These are phyloP conservation scores for Alternaria tenuissima DNA, from an alignment of 2,329 filamentous ascomycete species.

Conservation along the genomic window DNA sequence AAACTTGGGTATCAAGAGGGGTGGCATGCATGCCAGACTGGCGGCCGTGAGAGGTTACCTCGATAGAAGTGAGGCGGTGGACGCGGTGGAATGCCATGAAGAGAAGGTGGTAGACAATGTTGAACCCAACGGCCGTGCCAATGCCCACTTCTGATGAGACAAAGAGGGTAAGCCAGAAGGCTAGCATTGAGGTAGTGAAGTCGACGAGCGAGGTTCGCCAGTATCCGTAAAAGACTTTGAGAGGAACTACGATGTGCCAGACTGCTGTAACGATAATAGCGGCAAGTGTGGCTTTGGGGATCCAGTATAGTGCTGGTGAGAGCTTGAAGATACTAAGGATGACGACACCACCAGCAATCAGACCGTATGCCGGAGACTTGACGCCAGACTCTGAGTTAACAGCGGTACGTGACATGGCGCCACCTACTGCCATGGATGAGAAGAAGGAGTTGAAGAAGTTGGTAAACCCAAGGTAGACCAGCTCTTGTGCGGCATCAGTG, in stretches of 20 bases:
- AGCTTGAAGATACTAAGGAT: conserved; percentile 69
- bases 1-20: conserved; percentile 62
- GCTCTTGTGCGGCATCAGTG: conserved; percentile 71
- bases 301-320: conserved; percentile 69
- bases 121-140: conserved; percentile 62
- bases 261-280: conserved; percentile 74
- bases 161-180: conserved; percentile 71
- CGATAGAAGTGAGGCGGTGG: conserved; percentile 28
- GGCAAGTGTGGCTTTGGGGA: conserved; percentile 70
- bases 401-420: conserved; percentile 72
- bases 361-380: conserved; percentile 67
- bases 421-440: conserved; percentile 70
- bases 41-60: conserved; percentile 16
- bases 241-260: conserved; percentile 67
- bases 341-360: conserved; percentile 69
- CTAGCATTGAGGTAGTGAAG: conserved; percentile 69
- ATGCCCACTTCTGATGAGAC: conserved; percentile 68
- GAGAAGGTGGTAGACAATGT: conserved; percentile 62
- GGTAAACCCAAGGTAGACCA: conserved; percentile 68
- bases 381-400: conserved; percentile 72
- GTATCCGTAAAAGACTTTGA: conserved; percentile 68
- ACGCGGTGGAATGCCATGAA: conserved; percentile 64
- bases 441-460: conserved; percentile 73
- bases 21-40: conserved; percentile 27
- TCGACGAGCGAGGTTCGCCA: conserved; percentile 72